Evolutionary conservation across 352 stramenopile genomes (phyloP), one percentile per base, ranked within the genome.

Genomic region (Globisporangium irregulare): DNA sequence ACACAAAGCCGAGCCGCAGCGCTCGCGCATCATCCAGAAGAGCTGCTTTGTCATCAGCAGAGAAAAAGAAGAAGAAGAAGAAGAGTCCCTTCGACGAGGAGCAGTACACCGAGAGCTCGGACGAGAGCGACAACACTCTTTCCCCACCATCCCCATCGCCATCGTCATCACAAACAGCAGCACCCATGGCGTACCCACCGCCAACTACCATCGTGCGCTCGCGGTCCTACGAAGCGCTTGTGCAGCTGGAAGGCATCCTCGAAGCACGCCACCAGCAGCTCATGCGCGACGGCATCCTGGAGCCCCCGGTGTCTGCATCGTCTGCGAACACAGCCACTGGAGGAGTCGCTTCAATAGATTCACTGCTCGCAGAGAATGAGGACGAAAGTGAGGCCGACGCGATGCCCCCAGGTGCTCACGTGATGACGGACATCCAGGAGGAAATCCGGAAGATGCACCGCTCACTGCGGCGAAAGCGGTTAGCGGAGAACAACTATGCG

Each of bases 171-270:
- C 1, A 20, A n/a, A 7, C 36, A 14, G 6, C 38, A 25, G 24
- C 14, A n/a, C 22, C 34, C 6, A 51, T 51, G 5, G 43, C 15
- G 54, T 59, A 59, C 54, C 25, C 54, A 10, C 59, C 38, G 2
- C 41, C 38, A 53, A 20, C 65, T 1, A 54, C 25, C 8, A 29
- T 85, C 6, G 64, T 70, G 58, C 78, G 75, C 38, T 90, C 82
- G 9, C 78, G 86, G 25, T 92, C 84, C 20, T 94, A 92, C 71
- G 86, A 94, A 68, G 79, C 84, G 5, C 70, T 94, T 15, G 81
- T 92, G 50, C 81, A 88, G 62, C 70, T 94, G 14, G 86, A 94
- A 64, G 74, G 75, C 1, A 91, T 92, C 36, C 72, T 94, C 41
- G 86, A 94, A 59, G 77, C 79, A n/a, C 71, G 86, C 1, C 86